Conservation (phyloP, 2,329 filamentous ascomycete genomes). For the Falciphora oryzae region DNA sequence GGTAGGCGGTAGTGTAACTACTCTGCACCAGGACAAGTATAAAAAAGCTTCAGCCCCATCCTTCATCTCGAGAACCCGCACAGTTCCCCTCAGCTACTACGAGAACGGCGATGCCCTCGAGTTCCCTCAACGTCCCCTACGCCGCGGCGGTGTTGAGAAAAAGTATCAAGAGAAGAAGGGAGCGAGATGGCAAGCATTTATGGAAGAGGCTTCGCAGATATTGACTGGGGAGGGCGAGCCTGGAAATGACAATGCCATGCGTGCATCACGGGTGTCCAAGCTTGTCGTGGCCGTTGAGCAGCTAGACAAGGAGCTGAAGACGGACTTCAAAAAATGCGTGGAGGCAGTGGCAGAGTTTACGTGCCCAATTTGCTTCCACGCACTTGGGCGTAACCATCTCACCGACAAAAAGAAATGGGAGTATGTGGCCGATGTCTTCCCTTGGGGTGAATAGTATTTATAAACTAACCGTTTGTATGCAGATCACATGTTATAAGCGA, state of each 20-base stretch:
- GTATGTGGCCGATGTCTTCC: neutral
- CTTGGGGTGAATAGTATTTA: neutral
- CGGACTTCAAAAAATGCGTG: neutral
- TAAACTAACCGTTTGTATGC: neutral
- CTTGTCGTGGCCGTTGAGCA: neutral
- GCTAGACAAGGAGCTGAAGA: neutral
- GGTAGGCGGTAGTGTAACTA: neutral
- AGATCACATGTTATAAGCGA: neutral
- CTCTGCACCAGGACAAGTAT: neutral
- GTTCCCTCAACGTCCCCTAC: neutral
- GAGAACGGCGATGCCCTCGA: neutral
- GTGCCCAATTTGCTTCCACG: neutral
- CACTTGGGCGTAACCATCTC: neutral
- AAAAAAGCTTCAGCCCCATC: slow-evolving; percentile 1
- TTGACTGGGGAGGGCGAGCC: neutral
- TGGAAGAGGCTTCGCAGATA: neutral
- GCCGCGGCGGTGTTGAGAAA: neutral
- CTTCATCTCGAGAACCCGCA: slow-evolving; percentile 1
- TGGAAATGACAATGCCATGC: neutral
- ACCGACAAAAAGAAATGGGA: neutral
- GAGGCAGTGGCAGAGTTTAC: neutral
- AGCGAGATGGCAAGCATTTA: neutral
- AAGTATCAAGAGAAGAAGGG: neutral
- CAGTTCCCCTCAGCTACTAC: neutral
- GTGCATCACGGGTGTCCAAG: neutral